Evolutionary conservation across 805 yeast genomes (phyloP), one percentile per base, ranked within the genome.

Genomic region (Hanseniaspora hatyaiensis): DNA sequence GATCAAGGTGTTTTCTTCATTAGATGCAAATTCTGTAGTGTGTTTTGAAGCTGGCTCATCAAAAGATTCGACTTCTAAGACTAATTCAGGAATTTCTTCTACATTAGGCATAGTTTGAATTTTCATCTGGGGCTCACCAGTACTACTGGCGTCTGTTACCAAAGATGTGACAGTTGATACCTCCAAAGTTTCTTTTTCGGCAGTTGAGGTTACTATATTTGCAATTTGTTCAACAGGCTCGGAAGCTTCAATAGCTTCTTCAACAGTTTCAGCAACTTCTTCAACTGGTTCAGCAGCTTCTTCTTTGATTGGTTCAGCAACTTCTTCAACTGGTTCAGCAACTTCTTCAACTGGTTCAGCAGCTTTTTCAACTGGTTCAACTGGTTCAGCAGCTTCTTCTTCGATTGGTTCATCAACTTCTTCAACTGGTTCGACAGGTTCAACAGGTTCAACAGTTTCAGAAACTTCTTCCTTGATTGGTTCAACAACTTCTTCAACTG

Each of bases 21-120:
- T n/a, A n/a, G n/a, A n/a, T n/a, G n/a, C n/a, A 9, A 26, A 9
- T 8, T 9, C 26, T 24, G 13, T 18, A 5, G 12, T 23, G 19
- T 29, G 23, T 40, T 31, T 30, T 31, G 19, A 22, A 22, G 19
- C 31, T n/a, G n/a, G n/a, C n/a, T n/a, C n/a, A n/a, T n/a, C n/a
- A n/a, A n/a, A n/a, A n/a, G 23, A 9, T 9, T 28, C 29, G 13
- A 34, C 29, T 5, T 30, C 40, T 20, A 31, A 22, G 33, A 31
- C 33, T 26, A n/a, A 33, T 34, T 43, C 48, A 9, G 13, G 49
- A 20, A 37, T 34, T 26, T 41, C 46, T 18, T 38, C 30, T 16
- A 28, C 52, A 8, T 18, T 36, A 9, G 58, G 52, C 29, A 48
- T 44, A 3, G 54, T 50, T 4, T 37, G 46, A 5, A 47, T 53